These are phyloP conservation scores for Helianthus tuberosus DNA, from an alignment of 129 eudicot genomes.

Conservation along the genomic window DNA sequence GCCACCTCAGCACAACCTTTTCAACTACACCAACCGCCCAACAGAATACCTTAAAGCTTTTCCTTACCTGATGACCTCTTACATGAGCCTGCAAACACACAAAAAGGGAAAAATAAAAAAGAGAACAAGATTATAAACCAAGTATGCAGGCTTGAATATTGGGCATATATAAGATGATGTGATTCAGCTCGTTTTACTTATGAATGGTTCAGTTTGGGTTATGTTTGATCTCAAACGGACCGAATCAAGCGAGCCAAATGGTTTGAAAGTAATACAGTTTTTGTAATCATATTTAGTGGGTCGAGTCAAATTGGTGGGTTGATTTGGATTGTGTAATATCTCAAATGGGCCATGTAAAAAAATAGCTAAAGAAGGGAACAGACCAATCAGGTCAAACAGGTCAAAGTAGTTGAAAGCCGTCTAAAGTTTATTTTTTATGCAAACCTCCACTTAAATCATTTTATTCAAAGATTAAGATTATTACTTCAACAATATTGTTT, in stretches of 20 bases:
- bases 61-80: slow-evolving; percentile 92
- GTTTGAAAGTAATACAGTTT: neutral
- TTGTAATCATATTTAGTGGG: neutral
- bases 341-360: neutral
- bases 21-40: slow-evolving; percentile 95
- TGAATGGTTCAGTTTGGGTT: neutral
- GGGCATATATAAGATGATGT: neutral
- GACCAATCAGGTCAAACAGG: neutral
- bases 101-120: neutral
- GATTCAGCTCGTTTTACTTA: neutral
- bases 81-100: slow-evolving; percentile 75
- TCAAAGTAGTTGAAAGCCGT: neutral
- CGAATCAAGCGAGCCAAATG: neutral
- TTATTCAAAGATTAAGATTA: neutral
- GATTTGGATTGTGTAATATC: neutral
- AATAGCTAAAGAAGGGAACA: neutral
- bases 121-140: neutral
- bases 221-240: neutral
- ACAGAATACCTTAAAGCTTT: slow-evolving; percentile 71
- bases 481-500: neutral
- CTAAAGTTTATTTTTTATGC: neutral
- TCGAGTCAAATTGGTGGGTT: neutral
- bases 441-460: neutral
- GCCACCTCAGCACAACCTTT: slow-evolving; percentile 92
- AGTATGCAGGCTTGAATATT: neutral